phyloP scores from a whole-genome alignment of 441 rosid species.

The Bocquillonia castaneifolia region DNA sequence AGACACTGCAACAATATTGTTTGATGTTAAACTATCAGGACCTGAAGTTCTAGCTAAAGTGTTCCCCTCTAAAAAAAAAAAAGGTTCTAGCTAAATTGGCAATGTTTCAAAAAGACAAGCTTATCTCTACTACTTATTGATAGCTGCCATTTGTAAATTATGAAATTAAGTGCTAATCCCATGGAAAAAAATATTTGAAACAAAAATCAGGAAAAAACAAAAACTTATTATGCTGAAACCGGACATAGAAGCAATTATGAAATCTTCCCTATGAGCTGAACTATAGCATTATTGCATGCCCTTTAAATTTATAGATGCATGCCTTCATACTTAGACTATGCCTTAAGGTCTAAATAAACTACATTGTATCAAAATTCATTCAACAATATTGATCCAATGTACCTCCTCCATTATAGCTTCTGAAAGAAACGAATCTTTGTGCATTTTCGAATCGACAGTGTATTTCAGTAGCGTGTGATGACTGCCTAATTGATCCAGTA shows the following conservation, averaged over 20 bases:
- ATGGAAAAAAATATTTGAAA: neutral
- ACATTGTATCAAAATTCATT: neutral
- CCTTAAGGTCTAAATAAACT: neutral
- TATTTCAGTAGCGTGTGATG: slow-evolving; percentile 90
- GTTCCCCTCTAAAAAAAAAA: too few species aligned
- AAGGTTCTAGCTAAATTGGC: too few species aligned
- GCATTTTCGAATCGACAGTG: slow-evolving; percentile 87
- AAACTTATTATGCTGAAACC: neutral
- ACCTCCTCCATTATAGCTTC: slow-evolving; percentile 99
- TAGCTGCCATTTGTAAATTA: neutral
- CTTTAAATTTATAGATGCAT: neutral
- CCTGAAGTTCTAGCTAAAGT: neutral
- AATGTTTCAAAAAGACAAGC: too few species aligned
- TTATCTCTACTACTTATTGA: neutral
- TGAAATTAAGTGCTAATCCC: neutral
- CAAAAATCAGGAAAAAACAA: neutral
- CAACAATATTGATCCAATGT: neutral
- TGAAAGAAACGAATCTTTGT: slow-evolving; percentile 77
- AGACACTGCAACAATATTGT: neutral
- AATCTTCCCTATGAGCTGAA: slow-evolving; percentile 1
- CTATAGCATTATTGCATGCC: neutral
- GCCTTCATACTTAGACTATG: neutral
- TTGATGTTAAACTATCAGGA: neutral
- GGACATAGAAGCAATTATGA: neutral
- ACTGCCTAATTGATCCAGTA: slow-evolving; percentile 81